Evolutionary conservation across 352 stramenopile genomes (phyloP), one percentile per base, ranked within the genome.

Genomic region (Pythium sukuiense): DNA sequence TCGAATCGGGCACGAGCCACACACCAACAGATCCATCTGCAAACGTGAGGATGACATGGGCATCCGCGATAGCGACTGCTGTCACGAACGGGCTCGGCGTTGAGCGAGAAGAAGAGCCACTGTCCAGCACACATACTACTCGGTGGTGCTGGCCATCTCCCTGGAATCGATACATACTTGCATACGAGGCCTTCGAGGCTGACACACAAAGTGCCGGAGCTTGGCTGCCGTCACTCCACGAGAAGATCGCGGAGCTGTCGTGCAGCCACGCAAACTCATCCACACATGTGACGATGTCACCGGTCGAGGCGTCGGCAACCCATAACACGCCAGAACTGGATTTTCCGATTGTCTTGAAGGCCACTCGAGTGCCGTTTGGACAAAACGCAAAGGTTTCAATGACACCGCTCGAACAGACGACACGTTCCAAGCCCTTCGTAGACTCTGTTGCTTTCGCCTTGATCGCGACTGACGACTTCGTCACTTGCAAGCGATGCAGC

Each of bases 191-290:
- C 16, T 58, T 56, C 1, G 56, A 50, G 3, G 63, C 63, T 12
- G 63, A 39, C 2, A 65, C 39, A 18, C 48, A 61, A 6, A 61
- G 27, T 9, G 32, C 29, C 6, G 29, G 24, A n/a, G 20, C 16
- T 9, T 24, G 6, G 45, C 29, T 16, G 7, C 18, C 18, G 6
- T 55, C 48, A 24, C 5, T 11, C 48, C 24, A 27, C 29, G 30
- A 26, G 32, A 69, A 33, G 6, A 69, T 18, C 5, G 14, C 8
- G 9, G 16, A 6, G 20, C 18, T 41, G 16, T 63, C 46, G 0
- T 26, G 14, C 0, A 63, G 24, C 55, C 55, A 69, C 5, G 63
- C 45, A 45, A 70, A 71, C 32, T 66, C 65, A 37, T 67, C 59
- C 0, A 71, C 12, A 29, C 26, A 67, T 2, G 33, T 13, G 26